phyloP scores from a whole-genome alignment of 352 stramenopile genomes.

The Pythium aphanidermatum region DNA sequence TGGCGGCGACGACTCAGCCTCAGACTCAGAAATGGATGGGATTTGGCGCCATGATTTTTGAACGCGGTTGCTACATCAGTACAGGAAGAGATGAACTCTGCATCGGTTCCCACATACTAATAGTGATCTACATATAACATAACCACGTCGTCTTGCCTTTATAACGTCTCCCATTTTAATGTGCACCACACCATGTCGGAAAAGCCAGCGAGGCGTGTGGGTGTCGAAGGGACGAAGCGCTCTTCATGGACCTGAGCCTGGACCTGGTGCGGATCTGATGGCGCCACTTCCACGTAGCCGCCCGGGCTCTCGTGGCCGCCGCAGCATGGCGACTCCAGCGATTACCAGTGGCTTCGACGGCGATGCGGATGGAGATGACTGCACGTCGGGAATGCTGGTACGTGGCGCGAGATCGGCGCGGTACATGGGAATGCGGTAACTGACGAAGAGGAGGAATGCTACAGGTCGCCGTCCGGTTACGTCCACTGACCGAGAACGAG shows the following conservation, averaged over 20 bases:
- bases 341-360: conserved; percentile 31
- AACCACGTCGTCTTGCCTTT: conserved; percentile 6
- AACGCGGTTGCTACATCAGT: conserved; percentile 1
- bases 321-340: conserved; percentile 4
- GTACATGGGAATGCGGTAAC: too few species aligned
- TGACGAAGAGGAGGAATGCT: too few species aligned
- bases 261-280: too few species aligned
- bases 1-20: too few species aligned
- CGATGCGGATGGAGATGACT: conserved; percentile 23
- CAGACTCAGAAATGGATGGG: conserved; percentile 7
- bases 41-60: conserved; percentile 22
- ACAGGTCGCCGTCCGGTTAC: conserved; percentile 49
- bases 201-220: conserved; percentile 23
- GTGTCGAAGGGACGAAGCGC: too few species aligned
- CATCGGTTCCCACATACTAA: too few species aligned
- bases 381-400: conserved; percentile 38
- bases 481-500: conserved; percentile 37
- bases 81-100: conserved; percentile 11
- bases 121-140: neutral
- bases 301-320: neutral
- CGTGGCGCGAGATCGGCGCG: neutral
- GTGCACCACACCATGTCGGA: conserved; percentile 15
- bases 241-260: too few species aligned
- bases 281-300: neutral
- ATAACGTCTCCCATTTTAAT: conserved; percentile 6